phyloP scores from a whole-genome alignment of 257 asterid species.

The Thymus mandschuricus region DNA sequence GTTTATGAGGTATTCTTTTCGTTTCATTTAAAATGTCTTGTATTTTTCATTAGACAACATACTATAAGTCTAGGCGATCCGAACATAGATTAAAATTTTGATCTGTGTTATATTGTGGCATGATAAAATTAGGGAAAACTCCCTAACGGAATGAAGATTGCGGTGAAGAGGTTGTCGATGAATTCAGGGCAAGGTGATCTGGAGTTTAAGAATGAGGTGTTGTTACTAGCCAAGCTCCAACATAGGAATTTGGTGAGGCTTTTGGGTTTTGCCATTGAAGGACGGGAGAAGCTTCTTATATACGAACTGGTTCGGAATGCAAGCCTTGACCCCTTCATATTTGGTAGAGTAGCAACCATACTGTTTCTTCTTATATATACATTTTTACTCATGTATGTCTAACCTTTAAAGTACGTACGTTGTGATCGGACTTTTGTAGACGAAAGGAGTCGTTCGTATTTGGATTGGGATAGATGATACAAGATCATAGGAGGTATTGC shows the following conservation, averaged over 20 bases:
- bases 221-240: conserved; percentile 32
- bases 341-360: conserved; percentile 6
- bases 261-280: conserved; percentile 24
- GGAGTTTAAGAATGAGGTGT: conserved; percentile 31
- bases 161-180: conserved; percentile 23
- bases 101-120: no score
- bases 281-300: conserved; percentile 29
- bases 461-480: conserved; percentile 51
- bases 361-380: neutral
- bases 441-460: neutral
- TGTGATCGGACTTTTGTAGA: conserved; percentile 1
- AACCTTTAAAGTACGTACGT: no score
- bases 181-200: conserved; percentile 23
- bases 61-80: no score
- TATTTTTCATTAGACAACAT: no score
- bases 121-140: conserved; percentile 24
- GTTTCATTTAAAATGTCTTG: no score
- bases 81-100: no score
- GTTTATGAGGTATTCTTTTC: conserved; percentile 39
- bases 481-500: conserved; percentile 51
- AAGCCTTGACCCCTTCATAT: conserved; percentile 29
- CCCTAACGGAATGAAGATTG: conserved; percentile 16
- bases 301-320: conserved; percentile 31
- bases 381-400: no score
- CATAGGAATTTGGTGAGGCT: conserved; percentile 32